A percentile compares a stretch with the other conserved stretches of the same genome.
phyloP scores from a whole-genome alignment of 495 filamentous ascomycete genomes.

The Neurospora sp. region DNA sequence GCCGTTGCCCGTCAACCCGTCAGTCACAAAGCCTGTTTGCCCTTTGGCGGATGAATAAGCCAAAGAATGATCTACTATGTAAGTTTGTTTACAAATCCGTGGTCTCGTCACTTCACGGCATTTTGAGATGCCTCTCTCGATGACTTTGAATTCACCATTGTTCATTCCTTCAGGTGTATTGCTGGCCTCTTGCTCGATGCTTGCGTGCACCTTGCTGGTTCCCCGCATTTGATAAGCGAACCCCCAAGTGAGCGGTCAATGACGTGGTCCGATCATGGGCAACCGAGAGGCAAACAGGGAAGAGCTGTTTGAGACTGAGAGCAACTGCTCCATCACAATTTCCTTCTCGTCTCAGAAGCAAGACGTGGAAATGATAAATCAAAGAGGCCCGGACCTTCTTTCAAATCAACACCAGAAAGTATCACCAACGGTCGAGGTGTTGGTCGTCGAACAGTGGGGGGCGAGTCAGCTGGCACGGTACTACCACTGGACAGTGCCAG shows the following conservation, averaged over 20 bases:
- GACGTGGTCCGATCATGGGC: neutral
- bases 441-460: neutral
- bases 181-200: neutral
- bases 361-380: neutral
- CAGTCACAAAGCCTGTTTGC: neutral
- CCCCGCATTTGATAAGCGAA: neutral
- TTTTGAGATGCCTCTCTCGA: neutral
- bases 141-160: neutral
- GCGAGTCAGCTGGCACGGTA: neutral
- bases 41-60: neutral
- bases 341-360: neutral
- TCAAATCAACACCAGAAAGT: neutral
- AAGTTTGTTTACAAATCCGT: neutral
- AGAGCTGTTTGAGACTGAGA: neutral
- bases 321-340: neutral
- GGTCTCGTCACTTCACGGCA: neutral
- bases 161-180: neutral
- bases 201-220: neutral
- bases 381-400: neutral
- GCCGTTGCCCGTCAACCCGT: neutral
- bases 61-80: neutral
- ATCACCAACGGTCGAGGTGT: neutral
- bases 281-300: neutral
- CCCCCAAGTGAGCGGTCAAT: neutral
- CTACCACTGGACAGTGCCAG: neutral